These are phyloP conservation scores for Dictyostelium gargantuum DNA, from an alignment of 208 protist species.

Conservation along the genomic window DNA sequence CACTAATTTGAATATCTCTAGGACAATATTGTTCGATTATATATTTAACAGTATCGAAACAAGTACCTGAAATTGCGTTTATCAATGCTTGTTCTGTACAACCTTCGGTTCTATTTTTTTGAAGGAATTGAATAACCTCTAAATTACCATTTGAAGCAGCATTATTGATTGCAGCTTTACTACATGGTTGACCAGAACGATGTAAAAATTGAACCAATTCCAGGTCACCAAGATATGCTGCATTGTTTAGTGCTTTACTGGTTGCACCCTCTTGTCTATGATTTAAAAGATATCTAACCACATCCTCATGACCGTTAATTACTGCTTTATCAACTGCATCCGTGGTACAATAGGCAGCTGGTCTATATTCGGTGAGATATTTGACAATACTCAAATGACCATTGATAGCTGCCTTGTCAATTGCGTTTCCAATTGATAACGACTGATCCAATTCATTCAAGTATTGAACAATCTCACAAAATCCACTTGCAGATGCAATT, in stretches of 20 bases:
- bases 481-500: not conserved
- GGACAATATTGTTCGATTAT: slow-evolving; percentile 3
- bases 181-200: not conserved
- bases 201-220: not conserved
- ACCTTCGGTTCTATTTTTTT: slow-evolving; percentile 24
- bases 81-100: not conserved
- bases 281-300: not conserved
- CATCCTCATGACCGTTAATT: not conserved
- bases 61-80: not conserved
- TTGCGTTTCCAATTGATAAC: not conserved
- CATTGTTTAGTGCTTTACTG: not conserved
- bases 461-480: not conserved
- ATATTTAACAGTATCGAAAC: not conserved
- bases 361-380: not conserved
- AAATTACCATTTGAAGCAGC: not conserved
- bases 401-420: not conserved
- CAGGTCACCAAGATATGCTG: not conserved
- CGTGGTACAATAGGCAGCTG: not conserved
- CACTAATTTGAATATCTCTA: not conserved
- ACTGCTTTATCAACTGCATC: not conserved
- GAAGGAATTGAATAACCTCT: not conserved
- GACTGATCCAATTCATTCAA: not conserved
- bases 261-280: not conserved
- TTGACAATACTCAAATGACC: not conserved
- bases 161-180: not conserved